phyloP scores from a whole-genome alignment of 805 yeast genomes.

The Pichia californica region DNA sequence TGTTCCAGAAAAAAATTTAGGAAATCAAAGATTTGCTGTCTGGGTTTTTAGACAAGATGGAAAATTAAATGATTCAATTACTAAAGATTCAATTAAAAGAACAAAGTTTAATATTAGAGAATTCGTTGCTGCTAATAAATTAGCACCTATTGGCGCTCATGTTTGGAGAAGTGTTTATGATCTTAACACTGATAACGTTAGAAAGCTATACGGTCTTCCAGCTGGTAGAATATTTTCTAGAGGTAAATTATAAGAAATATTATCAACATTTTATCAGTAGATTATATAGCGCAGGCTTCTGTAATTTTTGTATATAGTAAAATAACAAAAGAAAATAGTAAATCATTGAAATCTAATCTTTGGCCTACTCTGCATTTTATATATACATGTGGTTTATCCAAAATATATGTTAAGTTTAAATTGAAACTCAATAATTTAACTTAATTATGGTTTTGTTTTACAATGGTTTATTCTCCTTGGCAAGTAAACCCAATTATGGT shows the following conservation, averaged over 20 bases:
- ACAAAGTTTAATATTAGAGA: conserved; percentile 65
- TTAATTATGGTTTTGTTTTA: no score
- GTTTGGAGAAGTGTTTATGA: conserved; percentile 87
- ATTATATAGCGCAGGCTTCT: no score
- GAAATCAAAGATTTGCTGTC: conserved; percentile 72
- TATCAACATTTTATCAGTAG: no score
- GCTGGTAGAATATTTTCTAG: conserved; percentile 70
- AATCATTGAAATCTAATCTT: no score
- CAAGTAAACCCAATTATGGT: no score
- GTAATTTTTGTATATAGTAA: no score
- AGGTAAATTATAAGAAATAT: conserved; percentile 33
- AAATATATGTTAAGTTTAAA: no score
- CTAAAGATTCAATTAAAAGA: conserved; percentile 24
- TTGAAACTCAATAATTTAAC: no score
- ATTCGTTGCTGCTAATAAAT: conserved; percentile 48
- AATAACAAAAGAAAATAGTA: no score
- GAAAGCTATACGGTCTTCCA: conserved; percentile 68
- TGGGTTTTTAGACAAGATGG: conserved; percentile 82
- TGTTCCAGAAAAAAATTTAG: conserved; percentile 82
- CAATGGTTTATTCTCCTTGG: no score
- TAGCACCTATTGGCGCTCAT: conserved; percentile 86
- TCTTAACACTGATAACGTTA: conserved; percentile 57
- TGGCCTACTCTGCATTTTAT: no score
- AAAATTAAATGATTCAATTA: conserved; percentile 16
- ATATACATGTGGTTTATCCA: no score